Base-by-base conservation (phyloP, 1,139 yeast species). In the Kodamaea derodonti region DNA sequence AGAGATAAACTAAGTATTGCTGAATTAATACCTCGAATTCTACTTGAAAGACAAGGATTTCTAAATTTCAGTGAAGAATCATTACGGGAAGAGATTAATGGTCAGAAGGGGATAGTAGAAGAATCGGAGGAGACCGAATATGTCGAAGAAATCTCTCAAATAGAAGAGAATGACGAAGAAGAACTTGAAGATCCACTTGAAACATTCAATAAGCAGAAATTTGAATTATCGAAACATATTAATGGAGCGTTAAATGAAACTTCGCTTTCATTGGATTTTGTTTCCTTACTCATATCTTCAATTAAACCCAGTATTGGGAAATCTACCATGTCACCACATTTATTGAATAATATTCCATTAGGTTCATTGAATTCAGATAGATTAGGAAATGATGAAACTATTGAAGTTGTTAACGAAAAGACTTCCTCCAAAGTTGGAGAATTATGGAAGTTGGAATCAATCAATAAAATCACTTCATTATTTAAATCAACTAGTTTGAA, bases 321-420 rank as follows among this genome's bases (percentile, higher is more conserved):
- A 27, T 72, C 90, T 3, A 85, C 97, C 4, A 86, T 92, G 78
- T 87, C 97, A 1, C 92, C 96, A 1, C 90, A 82, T 57, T 65
- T 92, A 42, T 76, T 80, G 45, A 83, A 85, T 46, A 78, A 75
- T 38, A 84, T 84, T 0, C 88, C 95, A 1, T 65, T 82, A 10
- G 95, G 95, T 0, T 82, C 97, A 0, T 65, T 92, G 34, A 83
- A 81, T 36, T 73, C 92, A 11, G 95, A 84, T 47, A 60, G 69
- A 27, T 61, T 82, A 2, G 45, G 55, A 3, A 54, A 55, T 38
- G 54, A 59, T 36, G 50, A 51, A 36, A 43, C 51, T 36, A 30
- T 35, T 41, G 25, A 45, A 40, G 30, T 42, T 46, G 32, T 38
- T 45, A 40, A 43, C 46, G 42, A 48, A 39, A 49, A 47, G 31